Evolutionary conservation across 2,329 filamentous ascomycete genomes (phyloP).

Genomic region (Trichophyton simii): DNA sequence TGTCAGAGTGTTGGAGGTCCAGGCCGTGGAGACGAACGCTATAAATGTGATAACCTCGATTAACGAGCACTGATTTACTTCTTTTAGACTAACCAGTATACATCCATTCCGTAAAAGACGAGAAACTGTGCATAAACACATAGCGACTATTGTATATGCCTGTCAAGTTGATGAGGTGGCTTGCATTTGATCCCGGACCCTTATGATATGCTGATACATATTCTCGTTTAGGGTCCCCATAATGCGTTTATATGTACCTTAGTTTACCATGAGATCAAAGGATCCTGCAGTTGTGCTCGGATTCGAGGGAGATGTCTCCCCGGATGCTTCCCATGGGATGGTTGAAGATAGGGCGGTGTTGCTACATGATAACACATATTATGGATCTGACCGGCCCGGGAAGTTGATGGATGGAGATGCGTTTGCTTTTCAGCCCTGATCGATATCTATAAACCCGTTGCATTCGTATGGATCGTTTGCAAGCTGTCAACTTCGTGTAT

Average conservation of each 20-base stretch:
- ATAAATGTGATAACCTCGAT: neutral
- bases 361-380: neutral
- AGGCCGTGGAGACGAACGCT: neutral
- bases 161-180: neutral
- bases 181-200: neutral
- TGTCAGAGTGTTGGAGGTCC: neutral
- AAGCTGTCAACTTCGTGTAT: neutral
- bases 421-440: neutral
- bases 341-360: neutral
- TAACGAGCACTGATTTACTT: neutral
- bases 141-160: neutral
- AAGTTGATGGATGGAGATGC: neutral
- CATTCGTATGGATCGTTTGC: neutral
- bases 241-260: neutral
- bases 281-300: neutral
- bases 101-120: neutral
- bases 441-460: neutral
- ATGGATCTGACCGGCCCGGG: neutral
- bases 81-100: neutral
- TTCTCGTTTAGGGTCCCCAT: neutral
- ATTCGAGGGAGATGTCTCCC: neutral
- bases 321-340: neutral
- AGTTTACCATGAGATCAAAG: neutral
- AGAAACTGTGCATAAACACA: neutral
- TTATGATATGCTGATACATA: neutral